These are phyloP conservation scores for Malus hybrid DNA, from an alignment of 331 rosid genomes.

Conservation along the genomic window DNA sequence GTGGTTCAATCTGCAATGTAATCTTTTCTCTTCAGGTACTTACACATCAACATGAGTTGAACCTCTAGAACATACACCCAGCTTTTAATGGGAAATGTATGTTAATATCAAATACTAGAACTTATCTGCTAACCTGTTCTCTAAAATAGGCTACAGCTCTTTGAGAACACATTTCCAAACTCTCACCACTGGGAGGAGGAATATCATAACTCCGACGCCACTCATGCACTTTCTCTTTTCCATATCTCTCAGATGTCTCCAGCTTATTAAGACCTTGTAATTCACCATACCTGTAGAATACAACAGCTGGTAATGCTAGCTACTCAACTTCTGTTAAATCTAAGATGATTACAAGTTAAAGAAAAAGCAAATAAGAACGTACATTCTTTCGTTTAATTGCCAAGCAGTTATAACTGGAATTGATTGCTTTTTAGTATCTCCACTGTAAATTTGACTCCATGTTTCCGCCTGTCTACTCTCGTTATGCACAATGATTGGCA, in stretches of 20 bases:
- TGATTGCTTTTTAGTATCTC: slow-evolving; percentile 20
- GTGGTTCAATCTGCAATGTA: slow-evolving; percentile 17
- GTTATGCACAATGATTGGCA: slow-evolving; percentile 14
- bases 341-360: not conserved
- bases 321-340: not conserved
- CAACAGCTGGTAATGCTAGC: not conserved
- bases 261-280: slow-evolving; percentile 26
- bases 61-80: not conserved
- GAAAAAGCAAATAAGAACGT: not conserved
- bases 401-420: slow-evolving; percentile 24
- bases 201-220: slow-evolving; percentile 25
- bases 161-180: slow-evolving; percentile 28
- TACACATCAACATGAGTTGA: not conserved
- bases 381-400: slow-evolving; percentile 31
- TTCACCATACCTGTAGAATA: slow-evolving; percentile 22
- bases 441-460: slow-evolving; percentile 19
- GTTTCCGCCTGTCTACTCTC: slow-evolving; percentile 13
- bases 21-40: not conserved
- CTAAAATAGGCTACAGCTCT: slow-evolving; percentile 27
- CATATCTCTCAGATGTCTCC: slow-evolving; percentile 23
- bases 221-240: slow-evolving; percentile 17
- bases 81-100: not conserved
- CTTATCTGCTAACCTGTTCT: slow-evolving; percentile 4
- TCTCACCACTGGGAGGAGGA: slow-evolving; percentile 27
- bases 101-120: not conserved